These are phyloP conservation scores for Fusarium continuum DNA, from an alignment of 2,329 filamentous ascomycete genomes.

Conservation along the genomic window DNA sequence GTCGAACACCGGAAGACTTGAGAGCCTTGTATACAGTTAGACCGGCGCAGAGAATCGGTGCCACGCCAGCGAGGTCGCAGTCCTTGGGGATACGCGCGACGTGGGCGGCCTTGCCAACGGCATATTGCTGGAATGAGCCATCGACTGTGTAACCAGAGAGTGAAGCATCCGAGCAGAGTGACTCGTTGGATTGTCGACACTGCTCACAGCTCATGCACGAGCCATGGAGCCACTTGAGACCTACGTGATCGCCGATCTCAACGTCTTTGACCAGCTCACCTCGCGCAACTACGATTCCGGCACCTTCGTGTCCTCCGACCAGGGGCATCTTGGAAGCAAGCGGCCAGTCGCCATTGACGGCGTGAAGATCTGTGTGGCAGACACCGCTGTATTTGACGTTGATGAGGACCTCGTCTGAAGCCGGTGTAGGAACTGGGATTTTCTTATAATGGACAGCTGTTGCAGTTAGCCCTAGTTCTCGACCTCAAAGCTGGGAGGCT, in stretches of 20 bases:
- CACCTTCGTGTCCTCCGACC: conserved; percentile 80
- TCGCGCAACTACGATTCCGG: conserved; percentile 80
- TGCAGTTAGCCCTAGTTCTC: neutral
- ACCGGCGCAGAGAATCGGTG: conserved; percentile 83
- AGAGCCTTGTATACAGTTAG: conserved; percentile 87
- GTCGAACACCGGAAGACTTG: conserved; percentile 77
- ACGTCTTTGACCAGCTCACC: conserved; percentile 80
- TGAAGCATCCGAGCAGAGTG: conserved; percentile 75
- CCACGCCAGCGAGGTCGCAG: conserved; percentile 75
- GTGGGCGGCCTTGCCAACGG: conserved; percentile 82
- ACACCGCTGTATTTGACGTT: conserved; percentile 90
- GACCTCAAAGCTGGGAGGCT: fast-evolving
- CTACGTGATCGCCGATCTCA: conserved; percentile 81
- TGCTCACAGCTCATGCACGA: conserved; percentile 82
- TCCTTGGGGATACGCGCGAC: conserved; percentile 81
- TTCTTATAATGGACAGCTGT: conserved; percentile 73
- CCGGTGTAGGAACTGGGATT: conserved; percentile 81
- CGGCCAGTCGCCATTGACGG: conserved; percentile 88
- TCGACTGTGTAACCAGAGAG: conserved; percentile 91
- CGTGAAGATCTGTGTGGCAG: conserved; percentile 81
- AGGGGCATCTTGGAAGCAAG: conserved; percentile 79
- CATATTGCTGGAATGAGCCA: conserved; percentile 89
- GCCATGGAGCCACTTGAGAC: conserved; percentile 90
- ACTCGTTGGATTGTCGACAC: conserved; percentile 81
- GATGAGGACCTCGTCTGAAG: conserved; percentile 85